Percentiles rank a stretch among this genome's conserved stretches.
Evolutionary conservation across 2,329 filamentous ascomycete species (phyloP).

Genomic region (Microcyclospora pomicola): DNA sequence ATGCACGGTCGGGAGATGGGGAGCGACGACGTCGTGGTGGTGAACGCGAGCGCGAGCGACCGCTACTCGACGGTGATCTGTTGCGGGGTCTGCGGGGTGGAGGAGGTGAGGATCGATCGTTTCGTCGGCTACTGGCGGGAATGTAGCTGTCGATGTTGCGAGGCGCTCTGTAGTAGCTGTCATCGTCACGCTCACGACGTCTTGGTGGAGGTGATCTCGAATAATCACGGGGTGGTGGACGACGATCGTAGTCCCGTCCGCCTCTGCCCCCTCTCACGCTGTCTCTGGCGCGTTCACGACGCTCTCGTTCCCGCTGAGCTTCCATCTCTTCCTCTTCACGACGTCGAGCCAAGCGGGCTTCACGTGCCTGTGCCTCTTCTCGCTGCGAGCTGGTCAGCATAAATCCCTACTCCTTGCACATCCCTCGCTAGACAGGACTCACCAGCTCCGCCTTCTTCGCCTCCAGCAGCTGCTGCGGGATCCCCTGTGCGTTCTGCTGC

Average conservation of each 20-base stretch:
- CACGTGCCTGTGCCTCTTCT: slow-evolving; percentile 1
- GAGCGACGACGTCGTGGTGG: background rate
- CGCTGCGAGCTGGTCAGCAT: background rate
- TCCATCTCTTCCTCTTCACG: slow-evolving; percentile 1
- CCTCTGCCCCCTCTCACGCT: background rate
- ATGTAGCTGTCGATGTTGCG: background rate
- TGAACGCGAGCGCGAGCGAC: background rate
- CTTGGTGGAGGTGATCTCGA: background rate
- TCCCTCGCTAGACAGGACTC: slow-evolving; percentile 60
- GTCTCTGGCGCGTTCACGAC: background rate
- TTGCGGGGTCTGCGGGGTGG: background rate
- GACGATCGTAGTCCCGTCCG: background rate
- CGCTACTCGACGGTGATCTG: background rate
- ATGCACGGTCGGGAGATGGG: background rate
- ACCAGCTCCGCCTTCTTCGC: slow-evolving; percentile 92
- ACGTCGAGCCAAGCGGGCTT: background rate
- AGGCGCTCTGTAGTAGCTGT: background rate
- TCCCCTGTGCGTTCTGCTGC: slow-evolving; percentile 74
- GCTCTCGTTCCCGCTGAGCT: background rate
- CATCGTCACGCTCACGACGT: background rate
- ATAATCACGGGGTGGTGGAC: background rate
- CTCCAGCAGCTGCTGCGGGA: slow-evolving; percentile 86
- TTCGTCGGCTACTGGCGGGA: background rate
- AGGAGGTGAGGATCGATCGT: background rate
- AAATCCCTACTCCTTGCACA: background rate